Evolutionary conservation across 1,284 basidiomycete species (phyloP).

Genomic region (Malassezia sympodialis): DNA sequence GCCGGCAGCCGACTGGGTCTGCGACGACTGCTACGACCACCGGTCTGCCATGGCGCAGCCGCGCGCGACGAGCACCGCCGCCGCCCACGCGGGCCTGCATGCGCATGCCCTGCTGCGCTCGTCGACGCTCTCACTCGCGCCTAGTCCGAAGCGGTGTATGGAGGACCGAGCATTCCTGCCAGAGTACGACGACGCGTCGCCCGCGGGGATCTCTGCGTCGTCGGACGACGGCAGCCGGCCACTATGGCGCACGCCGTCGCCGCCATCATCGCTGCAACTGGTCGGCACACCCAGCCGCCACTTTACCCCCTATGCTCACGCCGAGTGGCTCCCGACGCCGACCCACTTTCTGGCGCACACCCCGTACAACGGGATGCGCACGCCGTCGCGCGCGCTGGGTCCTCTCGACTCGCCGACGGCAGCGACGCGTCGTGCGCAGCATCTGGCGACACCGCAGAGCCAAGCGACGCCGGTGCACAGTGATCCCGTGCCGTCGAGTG

Average conservation of each 20-base stretch:
- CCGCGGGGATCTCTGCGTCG: background rate
- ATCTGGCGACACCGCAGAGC: background rate
- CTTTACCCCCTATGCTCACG: slow-evolving; percentile 1
- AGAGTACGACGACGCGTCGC: background rate
- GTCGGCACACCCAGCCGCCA: slow-evolving; percentile 14
- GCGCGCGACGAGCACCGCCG: background rate
- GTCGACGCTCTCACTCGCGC: slow-evolving; percentile 14
- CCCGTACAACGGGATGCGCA: background rate
- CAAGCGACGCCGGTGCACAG: background rate
- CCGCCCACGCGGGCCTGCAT: background rate
- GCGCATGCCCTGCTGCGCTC: slow-evolving; percentile 1
- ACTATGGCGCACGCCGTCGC: slow-evolving; percentile 12
- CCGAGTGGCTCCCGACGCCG: slow-evolving; percentile 9
- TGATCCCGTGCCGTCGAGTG: background rate
- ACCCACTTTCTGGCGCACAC: slow-evolving; percentile 10
- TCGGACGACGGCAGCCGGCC: background rate
- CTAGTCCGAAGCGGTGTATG: slow-evolving; percentile 5
- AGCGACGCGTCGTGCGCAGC: slow-evolving; percentile 3
- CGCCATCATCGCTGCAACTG: slow-evolving; percentile 3
- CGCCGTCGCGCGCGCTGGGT: slow-evolving; percentile 6
- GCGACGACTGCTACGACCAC: slow-evolving; percentile 18
- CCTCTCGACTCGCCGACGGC: slow-evolving; percentile 11
- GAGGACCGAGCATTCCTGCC: background rate
- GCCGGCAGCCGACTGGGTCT: slow-evolving; percentile 10
- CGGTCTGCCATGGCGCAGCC: background rate